Conservation (phyloP, 2,329 filamentous ascomycete species). For the Venturia effusa region DNA sequence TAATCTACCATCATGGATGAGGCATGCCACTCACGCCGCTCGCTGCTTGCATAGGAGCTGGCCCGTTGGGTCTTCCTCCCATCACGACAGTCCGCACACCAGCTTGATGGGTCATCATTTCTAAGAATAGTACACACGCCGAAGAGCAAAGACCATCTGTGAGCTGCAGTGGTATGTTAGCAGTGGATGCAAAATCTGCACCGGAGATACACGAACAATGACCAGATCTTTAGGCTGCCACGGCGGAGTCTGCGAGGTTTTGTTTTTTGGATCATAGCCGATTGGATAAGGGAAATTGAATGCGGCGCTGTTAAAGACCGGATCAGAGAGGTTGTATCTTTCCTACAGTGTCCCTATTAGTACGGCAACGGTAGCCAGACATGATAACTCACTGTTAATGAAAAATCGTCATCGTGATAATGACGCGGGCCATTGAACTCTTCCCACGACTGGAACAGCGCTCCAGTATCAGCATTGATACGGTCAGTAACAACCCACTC, state of each 20-base stretch:
- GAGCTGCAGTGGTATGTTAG: slow-evolving; percentile 18
- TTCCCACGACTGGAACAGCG: slow-evolving; percentile 20
- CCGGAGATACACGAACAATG: not conserved
- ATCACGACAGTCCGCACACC: slow-evolving; percentile 45
- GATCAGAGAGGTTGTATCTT: slow-evolving; percentile 6
- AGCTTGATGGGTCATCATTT: slow-evolving; percentile 39
- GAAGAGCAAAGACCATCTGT: slow-evolving; percentile 48
- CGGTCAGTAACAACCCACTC: slow-evolving; percentile 20
- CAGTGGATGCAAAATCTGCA: not conserved
- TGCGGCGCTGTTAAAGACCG: slow-evolving; percentile 12
- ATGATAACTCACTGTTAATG: not conserved
- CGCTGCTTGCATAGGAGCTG: slow-evolving; percentile 47
- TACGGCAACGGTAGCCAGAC: not conserved
- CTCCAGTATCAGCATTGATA: slow-evolving; percentile 18
- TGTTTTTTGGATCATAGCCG: slow-evolving; percentile 9
- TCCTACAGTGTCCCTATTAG: not conserved
- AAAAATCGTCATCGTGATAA: slow-evolving; percentile 15
- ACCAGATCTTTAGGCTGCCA: slow-evolving; percentile 1
- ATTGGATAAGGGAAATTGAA: slow-evolving; percentile 20
- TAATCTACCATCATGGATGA: not conserved
- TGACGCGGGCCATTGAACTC: slow-evolving; percentile 19
- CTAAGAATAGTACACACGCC: slow-evolving; percentile 46
- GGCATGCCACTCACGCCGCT: slow-evolving; percentile 47
- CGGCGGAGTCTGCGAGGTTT: not conserved
- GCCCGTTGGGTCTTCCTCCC: slow-evolving; percentile 43